These are phyloP conservation scores for Chamaecyparis obtusa DNA, from an alignment of 75 land plant genomes.

Conservation along the genomic window DNA sequence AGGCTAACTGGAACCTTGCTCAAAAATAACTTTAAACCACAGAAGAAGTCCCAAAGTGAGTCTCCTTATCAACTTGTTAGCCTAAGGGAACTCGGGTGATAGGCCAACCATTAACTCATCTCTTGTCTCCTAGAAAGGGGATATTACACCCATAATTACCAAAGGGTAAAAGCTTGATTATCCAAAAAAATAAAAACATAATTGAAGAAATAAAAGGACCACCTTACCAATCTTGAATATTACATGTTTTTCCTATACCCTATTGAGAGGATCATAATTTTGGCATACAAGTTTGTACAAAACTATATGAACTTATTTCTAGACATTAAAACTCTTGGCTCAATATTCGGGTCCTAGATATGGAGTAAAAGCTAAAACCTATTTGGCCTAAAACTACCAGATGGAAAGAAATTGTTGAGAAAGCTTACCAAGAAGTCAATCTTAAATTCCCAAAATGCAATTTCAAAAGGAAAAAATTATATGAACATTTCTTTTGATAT, in stretches of 20 bases:
- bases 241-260: background rate
- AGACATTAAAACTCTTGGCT: background rate
- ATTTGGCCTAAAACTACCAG: background rate
- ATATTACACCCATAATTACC: background rate
- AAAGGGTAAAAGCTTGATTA: background rate
- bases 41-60: no score
- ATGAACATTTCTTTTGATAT: background rate
- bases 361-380: background rate
- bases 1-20: no score
- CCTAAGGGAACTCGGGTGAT: no score
- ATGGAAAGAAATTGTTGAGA: background rate
- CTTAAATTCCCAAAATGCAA: background rate
- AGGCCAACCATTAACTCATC: no score
- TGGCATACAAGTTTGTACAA: background rate
- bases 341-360: background rate
- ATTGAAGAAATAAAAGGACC: background rate
- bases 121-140: no score
- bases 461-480: background rate
- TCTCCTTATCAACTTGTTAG: no score
- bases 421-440: background rate
- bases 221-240: background rate
- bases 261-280: background rate
- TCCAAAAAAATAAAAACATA: background rate
- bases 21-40: no score
- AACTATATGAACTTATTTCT: background rate